Evolutionary conservation across 2,329 filamentous ascomycete genomes (phyloP).

Genomic region (Thyridium curvatum): DNA sequence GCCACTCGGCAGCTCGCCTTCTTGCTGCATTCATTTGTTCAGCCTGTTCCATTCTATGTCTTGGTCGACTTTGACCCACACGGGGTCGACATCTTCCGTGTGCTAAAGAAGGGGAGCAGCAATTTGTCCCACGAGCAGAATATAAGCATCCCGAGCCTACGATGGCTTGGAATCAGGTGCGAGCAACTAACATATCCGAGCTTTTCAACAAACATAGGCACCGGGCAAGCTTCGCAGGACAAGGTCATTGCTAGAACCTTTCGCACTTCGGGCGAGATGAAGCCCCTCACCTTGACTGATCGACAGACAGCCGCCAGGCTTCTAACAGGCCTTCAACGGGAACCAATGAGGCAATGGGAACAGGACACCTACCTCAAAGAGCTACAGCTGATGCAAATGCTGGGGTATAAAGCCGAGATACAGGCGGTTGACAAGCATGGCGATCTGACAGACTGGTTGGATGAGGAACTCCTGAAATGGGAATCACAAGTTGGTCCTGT

Average conservation of each 20-base stretch:
- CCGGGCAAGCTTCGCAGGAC: too few relatives aligned
- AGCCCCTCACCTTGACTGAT: constrained; percentile 29
- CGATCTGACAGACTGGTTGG: constrained; percentile 43
- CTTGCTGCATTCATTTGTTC: constrained; percentile 38
- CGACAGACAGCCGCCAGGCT: constrained; percentile 49
- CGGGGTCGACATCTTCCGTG: constrained; percentile 66
- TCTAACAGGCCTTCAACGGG: constrained; percentile 24
- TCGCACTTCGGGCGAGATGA: background rate
- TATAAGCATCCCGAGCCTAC: constrained; percentile 41
- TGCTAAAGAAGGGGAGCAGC: constrained; percentile 66
- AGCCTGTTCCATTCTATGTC: constrained; percentile 50
- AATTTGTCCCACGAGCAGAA: constrained; percentile 53
- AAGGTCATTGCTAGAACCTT: background rate
- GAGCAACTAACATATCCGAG: constrained; percentile 24
- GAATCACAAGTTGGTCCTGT: background rate
- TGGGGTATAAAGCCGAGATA: constrained; percentile 73
- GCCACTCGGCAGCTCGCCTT: constrained; percentile 60
- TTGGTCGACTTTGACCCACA: constrained; percentile 74
- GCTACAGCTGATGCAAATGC: constrained; percentile 66
- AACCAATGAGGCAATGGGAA: too few relatives aligned
- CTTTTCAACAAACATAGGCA: too few relatives aligned
- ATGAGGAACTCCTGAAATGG: constrained; percentile 26
- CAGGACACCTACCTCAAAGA: constrained; percentile 42
- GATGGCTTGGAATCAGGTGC: constrained; percentile 58
- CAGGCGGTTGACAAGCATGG: constrained; percentile 58